Conservation (phyloP, 768 basidiomycete species). For the Suillus ampliporus region DNA sequence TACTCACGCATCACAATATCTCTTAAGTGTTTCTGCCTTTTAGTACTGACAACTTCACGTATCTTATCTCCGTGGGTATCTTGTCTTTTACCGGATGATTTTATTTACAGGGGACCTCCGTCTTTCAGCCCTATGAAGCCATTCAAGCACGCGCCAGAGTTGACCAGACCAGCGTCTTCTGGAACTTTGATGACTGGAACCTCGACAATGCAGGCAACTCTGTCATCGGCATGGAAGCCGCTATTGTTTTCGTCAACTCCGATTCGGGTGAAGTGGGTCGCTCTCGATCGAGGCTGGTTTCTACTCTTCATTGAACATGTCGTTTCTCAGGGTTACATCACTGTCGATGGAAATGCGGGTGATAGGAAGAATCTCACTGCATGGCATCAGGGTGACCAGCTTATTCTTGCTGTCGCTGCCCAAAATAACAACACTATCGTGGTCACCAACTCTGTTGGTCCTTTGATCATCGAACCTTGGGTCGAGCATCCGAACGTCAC, state of each 20-base stretch:
- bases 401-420: constrained; percentile 63
- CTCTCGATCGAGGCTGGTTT: background rate
- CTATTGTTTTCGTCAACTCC: constrained; percentile 81
- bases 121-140: constrained; percentile 71
- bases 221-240: constrained; percentile 59
- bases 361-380: constrained; percentile 46
- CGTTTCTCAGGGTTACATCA: constrained; percentile 51
- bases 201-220: constrained; percentile 52
- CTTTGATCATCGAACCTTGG: constrained; percentile 72
- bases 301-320: constrained; percentile 4
- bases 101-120: background rate
- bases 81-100: background rate
- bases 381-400: constrained; percentile 41
- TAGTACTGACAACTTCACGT: constrained; percentile 75
- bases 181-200: constrained; percentile 76
- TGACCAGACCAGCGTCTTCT: constrained; percentile 68
- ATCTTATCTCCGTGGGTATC: constrained; percentile 69
- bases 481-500: constrained; percentile 76
- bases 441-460: constrained; percentile 79
- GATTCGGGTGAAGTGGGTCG: constrained; percentile 76
- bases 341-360: constrained; percentile 59
- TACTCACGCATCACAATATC: constrained; percentile 35
- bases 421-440: constrained; percentile 81
- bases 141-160: constrained; percentile 74
- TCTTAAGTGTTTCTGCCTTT: constrained; percentile 20